Conservation (phyloP, 164 flowering plant species). For the Berberis thunbergii region DNA sequence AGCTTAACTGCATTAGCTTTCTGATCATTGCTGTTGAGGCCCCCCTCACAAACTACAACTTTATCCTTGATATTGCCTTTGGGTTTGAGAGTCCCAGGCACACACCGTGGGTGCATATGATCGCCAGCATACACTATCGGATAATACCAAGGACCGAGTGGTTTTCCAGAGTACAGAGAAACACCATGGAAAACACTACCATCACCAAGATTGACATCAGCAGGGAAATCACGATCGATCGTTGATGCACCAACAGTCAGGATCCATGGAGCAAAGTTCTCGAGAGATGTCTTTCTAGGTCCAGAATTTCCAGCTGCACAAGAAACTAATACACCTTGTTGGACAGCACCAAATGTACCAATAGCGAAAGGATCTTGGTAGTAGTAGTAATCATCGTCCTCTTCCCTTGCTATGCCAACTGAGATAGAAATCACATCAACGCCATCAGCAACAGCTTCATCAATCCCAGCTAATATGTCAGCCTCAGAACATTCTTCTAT, state of each 20-base stretch:
- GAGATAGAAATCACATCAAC: constrained; percentile 8
- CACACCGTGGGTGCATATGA: too few relatives aligned
- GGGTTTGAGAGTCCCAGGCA: too few relatives aligned
- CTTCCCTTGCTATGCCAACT: not conserved
- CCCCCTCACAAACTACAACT: constrained; percentile 78
- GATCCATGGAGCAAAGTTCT: constrained; percentile 23
- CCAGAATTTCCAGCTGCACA: constrained; percentile 27
- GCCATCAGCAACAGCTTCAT: constrained; percentile 1
- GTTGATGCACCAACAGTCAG: constrained; percentile 21
- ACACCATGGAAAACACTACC: constrained; percentile 3
- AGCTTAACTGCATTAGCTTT: constrained; percentile 69
- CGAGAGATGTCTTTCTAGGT: constrained; percentile 10
- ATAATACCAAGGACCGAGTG: too few relatives aligned
- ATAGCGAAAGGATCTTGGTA: constrained; percentile 14
- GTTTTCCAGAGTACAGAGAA: too few relatives aligned
- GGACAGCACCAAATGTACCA: constrained; percentile 17
- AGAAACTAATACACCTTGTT: constrained; percentile 20
- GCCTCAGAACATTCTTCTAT: not conserved
- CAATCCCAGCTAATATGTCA: constrained; percentile 6
- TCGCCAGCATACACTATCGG: too few relatives aligned
- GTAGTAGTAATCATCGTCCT: constrained; percentile 1
- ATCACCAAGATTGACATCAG: constrained; percentile 15
- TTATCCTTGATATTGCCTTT: constrained; percentile 26
- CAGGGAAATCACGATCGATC: constrained; percentile 22
- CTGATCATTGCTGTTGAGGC: constrained; percentile 60